A percentile compares a stretch with the other conserved stretches of the same genome.
phyloP scores from a whole-genome alignment of 75 land plant species.

The Adiantum capillusveneris region DNA sequence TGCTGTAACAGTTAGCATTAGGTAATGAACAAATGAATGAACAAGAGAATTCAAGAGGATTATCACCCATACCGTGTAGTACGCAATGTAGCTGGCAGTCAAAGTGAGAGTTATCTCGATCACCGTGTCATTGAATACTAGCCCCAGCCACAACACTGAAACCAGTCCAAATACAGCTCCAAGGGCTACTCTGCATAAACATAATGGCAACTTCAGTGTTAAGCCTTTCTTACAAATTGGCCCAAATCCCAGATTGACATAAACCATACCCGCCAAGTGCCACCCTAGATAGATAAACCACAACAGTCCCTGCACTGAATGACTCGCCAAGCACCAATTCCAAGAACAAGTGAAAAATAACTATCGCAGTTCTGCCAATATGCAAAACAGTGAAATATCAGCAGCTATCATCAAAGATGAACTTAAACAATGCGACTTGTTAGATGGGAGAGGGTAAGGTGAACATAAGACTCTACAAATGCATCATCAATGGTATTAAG shows the following conservation, averaged over 20 bases:
- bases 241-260: no score
- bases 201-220: background rate
- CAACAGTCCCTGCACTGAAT: slow-evolving; percentile 51
- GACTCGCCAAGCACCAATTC: slow-evolving; percentile 67
- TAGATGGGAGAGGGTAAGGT: no score
- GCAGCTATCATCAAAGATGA: no score
- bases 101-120: slow-evolving; percentile 90
- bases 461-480: no score
- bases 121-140: slow-evolving; percentile 93
- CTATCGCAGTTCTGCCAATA: slow-evolving; percentile 88
- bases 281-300: slow-evolving; percentile 59
- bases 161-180: slow-evolving; percentile 80
- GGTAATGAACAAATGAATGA: no score
- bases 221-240: no score
- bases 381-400: no score
- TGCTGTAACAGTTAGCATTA: no score
- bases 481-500: no score
- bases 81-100: slow-evolving; percentile 95
- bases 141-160: slow-evolving; percentile 79
- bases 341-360: slow-evolving; percentile 76
- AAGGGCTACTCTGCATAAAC: slow-evolving; percentile 66
- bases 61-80: slow-evolving; percentile 63
- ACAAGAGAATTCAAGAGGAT: background rate
- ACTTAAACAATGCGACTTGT: no score
- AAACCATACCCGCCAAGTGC: slow-evolving; percentile 82